Percentiles rank a stretch among this genome's conserved stretches.
Conservation (phyloP, 2,329 filamentous ascomycete species). For the Venturia oleaginea region DNA sequence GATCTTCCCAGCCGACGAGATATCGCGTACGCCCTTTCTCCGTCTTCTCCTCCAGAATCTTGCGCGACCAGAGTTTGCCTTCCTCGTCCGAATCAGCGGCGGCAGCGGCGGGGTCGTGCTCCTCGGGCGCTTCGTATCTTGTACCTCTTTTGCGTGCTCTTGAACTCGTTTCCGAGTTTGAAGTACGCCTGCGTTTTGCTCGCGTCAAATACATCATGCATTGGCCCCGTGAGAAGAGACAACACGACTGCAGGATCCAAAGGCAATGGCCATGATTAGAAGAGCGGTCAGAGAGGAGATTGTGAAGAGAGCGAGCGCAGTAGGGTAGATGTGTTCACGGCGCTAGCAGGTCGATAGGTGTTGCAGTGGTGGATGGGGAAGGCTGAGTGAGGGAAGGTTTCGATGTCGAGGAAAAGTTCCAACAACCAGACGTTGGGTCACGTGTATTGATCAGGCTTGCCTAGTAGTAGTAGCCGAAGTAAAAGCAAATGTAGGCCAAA, state of each 20-base stretch:
- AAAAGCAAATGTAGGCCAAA: background rate
- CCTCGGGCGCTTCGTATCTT: background rate
- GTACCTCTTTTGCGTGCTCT: constrained; percentile 3
- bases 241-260: background rate
- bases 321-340: background rate
- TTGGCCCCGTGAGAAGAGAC: constrained; percentile 3
- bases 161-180: constrained; percentile 5
- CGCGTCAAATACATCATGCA: constrained; percentile 8
- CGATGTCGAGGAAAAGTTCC: constrained; percentile 1
- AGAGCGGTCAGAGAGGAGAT: background rate
- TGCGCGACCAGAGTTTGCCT: constrained; percentile 6
- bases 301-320: background rate
- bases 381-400: background rate
- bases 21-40: background rate
- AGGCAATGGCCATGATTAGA: constrained; percentile 5
- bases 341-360: background rate
- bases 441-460: background rate
- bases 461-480: background rate
- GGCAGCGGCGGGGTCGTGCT: background rate
- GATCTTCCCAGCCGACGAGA: constrained; percentile 7
- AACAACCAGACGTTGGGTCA: background rate
- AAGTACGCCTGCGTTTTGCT: constrained; percentile 7
- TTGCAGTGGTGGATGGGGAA: background rate
- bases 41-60: constrained; percentile 1
- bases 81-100: constrained; percentile 6